Evolutionary conservation across 768 basidiomycete genomes (phyloP).

Genomic region (Naganishia antarctica): DNA sequence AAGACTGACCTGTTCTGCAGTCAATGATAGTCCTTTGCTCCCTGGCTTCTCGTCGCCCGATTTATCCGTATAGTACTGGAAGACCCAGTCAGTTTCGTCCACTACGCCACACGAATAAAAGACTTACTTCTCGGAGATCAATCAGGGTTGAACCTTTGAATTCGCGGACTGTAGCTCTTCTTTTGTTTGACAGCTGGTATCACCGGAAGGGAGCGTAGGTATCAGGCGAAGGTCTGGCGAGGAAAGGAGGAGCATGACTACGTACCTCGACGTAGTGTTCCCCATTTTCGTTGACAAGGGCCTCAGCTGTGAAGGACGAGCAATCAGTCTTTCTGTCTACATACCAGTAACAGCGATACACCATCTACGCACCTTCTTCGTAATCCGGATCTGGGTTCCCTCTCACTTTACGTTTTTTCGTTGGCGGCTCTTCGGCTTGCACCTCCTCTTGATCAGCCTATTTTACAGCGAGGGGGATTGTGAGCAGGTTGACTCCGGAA

Average conservation of each 20-base stretch:
- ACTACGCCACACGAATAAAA: background rate
- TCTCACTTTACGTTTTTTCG: slow-evolving; percentile 13
- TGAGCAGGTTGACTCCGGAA: no score
- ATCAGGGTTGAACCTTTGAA: slow-evolving; percentile 41
- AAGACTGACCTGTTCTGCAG: slow-evolving; percentile 37
- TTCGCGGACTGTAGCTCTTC: slow-evolving; percentile 40
- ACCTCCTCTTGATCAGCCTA: no score
- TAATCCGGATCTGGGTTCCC: background rate
- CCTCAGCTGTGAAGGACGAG: background rate
- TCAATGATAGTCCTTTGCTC: slow-evolving; percentile 41
- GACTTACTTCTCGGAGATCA: slow-evolving; percentile 46
- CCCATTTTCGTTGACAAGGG: slow-evolving; percentile 3
- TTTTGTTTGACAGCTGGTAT: slow-evolving; percentile 34
- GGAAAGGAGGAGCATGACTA: background rate
- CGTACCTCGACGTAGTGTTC: slow-evolving; percentile 12
- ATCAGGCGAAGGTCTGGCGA: background rate
- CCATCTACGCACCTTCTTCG: background rate
- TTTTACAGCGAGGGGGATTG: no score
- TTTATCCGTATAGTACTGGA: slow-evolving; percentile 45
- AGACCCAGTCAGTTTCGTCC: background rate
- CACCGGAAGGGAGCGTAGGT: background rate
- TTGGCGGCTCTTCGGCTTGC: background rate
- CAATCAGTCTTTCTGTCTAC: no score
- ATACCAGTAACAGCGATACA: background rate
- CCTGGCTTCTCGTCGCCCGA: slow-evolving; percentile 44